Evolutionary conservation across 2,329 filamentous ascomycete genomes (phyloP), one percentile per base, ranked within the genome.

Genomic region (Simplicillium sp.): DNA sequence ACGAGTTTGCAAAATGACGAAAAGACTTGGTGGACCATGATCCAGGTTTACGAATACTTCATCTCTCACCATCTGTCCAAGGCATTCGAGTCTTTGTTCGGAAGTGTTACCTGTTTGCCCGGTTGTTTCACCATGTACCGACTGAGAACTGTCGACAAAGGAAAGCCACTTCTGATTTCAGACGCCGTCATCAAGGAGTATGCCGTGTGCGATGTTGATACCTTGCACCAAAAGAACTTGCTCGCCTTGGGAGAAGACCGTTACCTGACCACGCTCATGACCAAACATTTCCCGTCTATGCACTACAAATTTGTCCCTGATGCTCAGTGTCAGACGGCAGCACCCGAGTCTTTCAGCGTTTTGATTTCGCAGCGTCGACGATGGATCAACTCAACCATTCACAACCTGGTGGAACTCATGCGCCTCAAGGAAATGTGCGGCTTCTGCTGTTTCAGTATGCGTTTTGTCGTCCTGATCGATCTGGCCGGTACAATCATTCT

Each of bases 81-180:
- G 69, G 87, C 92, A 46, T 98, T 98, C 58, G 92, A 98, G 61
- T 96, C 88, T 45, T 77, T 98, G 45, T 98, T 98, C 57, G 92
- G 89, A 57, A 94, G 87, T 61, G 92, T 98, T 46, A 98, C 92
- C 44, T 98, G 92, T 82, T 81, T 98, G 69, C 92, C 92, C 49
- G 92, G 92, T 76, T 98, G 92, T 82, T 98, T 98, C 75, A 85
- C 84, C 67, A 97, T 98, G 92, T 98, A 98, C 61, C 89, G 92
- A 59, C 74, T 98, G 32, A 80, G 92, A 49, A 96, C 90, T 4
- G 86, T 84, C 17, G 92, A 98, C 62, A 90, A 88, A 59, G 92
- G 92, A 53, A 90, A 88, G 53, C 92, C 92, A 42, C 70, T 98
- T 41, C 94, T 98, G 54, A 94, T 98, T 52, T 83, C 88, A 2